phyloP scores from a whole-genome alignment of 352 stramenopile genomes.

The Phytopythium litorale region DNA sequence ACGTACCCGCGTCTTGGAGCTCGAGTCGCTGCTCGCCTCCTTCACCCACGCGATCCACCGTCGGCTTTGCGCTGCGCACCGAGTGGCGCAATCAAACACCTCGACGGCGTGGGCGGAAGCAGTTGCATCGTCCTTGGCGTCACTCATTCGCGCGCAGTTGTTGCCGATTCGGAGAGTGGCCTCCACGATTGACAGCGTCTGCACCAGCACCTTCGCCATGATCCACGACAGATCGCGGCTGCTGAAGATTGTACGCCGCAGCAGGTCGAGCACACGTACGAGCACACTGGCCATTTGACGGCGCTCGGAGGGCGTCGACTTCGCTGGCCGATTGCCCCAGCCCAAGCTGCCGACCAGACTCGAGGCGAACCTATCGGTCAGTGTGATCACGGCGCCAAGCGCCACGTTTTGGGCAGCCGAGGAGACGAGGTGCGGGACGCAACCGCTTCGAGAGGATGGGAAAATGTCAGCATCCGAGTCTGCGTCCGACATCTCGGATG shows the following conservation, averaged over 20 bases:
- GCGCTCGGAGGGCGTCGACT: neutral
- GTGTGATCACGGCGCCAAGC: slow-evolving; percentile 26
- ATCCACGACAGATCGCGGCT: slow-evolving; percentile 32
- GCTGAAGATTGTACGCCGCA: slow-evolving; percentile 26
- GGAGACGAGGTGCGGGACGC: slow-evolving; percentile 36
- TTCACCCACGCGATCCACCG: slow-evolving; percentile 38
- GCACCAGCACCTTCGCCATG: slow-evolving; percentile 31
- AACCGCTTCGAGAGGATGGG: neutral
- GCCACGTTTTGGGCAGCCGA: slow-evolving; percentile 25
- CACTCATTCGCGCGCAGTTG: slow-evolving; percentile 2
- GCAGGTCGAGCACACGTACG: slow-evolving; percentile 21
- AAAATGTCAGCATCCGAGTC: slow-evolving; percentile 12
- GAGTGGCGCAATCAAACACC: slow-evolving; percentile 14
- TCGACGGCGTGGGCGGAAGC: neutral
- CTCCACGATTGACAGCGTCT: slow-evolving; percentile 45
- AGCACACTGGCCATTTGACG: neutral
- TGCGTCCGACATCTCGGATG: slow-evolving; percentile 10
- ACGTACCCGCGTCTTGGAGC: slow-evolving; percentile 38
- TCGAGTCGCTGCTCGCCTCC: slow-evolving; percentile 32
- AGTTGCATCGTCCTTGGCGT: slow-evolving; percentile 1
- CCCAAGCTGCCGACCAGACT: neutral
- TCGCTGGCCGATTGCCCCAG: neutral
- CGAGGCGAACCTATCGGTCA: slow-evolving; percentile 26
- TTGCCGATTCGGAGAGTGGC: slow-evolving; percentile 38
- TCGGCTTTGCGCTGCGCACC: slow-evolving; percentile 13